Evolutionary conservation across 2,329 filamentous ascomycete species (phyloP).

Genomic region (Claviceps spartinae): DNA sequence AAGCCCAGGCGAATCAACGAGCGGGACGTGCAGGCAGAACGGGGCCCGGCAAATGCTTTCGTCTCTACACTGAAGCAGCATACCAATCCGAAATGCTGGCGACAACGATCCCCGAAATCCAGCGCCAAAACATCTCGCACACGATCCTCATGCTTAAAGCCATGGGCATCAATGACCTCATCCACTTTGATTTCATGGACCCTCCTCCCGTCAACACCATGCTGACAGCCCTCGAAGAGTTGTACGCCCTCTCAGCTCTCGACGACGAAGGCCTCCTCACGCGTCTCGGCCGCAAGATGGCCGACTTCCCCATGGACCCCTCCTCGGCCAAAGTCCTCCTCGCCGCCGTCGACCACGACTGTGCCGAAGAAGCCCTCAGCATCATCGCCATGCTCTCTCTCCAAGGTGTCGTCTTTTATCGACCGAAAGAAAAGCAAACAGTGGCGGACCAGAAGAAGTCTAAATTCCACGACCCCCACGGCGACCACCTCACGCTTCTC

Average conservation of each 20-base stretch:
- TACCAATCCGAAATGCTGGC: constrained; percentile 96
- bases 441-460: constrained; percentile 96
- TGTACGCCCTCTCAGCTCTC: constrained; percentile 81
- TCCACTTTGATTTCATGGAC: constrained; percentile 99
- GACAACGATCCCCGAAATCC: constrained; percentile 91
- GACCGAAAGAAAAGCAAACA: constrained; percentile 91
- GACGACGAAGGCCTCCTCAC: constrained; percentile 94
- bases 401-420: constrained; percentile 77
- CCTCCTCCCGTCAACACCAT: constrained; percentile 95
- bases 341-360: constrained; percentile 71
- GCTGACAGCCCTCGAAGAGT: constrained; percentile 87
- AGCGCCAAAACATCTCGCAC: constrained; percentile 80
- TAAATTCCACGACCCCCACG: constrained; percentile 91
- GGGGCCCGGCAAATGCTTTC: constrained; percentile 89
- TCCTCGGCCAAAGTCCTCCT: constrained; percentile 84
- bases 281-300: constrained; percentile 88
- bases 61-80: constrained; percentile 86
- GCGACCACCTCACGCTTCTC: constrained; percentile 85
- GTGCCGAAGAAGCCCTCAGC: constrained; percentile 84
- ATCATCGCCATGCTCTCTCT: constrained; percentile 93
- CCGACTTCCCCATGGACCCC: constrained; percentile 96
- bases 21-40: constrained; percentile 88
- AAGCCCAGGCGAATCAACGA: constrained; percentile 90
- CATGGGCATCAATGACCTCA: constrained; percentile 95
- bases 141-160: constrained; percentile 97